These are phyloP conservation scores for Alternaria burnsii DNA, from an alignment of 2,329 filamentous ascomycete genomes.

Conservation along the genomic window DNA sequence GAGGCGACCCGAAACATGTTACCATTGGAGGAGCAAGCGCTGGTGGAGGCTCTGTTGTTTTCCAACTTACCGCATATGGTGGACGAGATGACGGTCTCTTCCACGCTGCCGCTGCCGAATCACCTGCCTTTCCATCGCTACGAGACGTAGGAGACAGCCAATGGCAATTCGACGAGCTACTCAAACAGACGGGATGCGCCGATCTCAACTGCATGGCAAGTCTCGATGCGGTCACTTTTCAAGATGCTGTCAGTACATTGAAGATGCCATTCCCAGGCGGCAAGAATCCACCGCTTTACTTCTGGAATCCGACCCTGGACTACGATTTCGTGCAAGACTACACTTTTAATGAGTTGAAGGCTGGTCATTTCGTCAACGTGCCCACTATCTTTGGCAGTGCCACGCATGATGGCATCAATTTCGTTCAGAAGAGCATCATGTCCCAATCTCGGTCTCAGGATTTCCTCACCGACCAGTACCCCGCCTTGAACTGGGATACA, in stretches of 20 bases:
- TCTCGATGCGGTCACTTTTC: conserved; percentile 49
- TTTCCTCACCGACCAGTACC: conserved; percentile 52
- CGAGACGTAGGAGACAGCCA: conserved; percentile 50
- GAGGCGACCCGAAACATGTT: conserved; percentile 51
- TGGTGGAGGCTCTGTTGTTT: conserved; percentile 50
- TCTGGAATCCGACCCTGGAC: conserved; percentile 56
- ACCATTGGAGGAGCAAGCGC: conserved; percentile 52
- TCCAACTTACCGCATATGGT: conserved; percentile 50
- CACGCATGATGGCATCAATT: conserved; percentile 55
- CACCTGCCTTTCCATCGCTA: conserved; percentile 51
- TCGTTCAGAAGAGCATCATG: conserved; percentile 50
- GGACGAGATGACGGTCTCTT: conserved; percentile 50
- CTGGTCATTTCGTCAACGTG: conserved; percentile 51
- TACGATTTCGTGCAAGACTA: conserved; percentile 53
- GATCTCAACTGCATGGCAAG: conserved; percentile 51
- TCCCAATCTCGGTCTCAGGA: conserved; percentile 44
- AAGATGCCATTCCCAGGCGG: conserved; percentile 51
- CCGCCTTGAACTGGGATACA: conserved; percentile 38
- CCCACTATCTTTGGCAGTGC: conserved; percentile 56
- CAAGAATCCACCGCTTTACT: conserved; percentile 46
- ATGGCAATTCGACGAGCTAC: conserved; percentile 53
- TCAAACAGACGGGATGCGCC: conserved; percentile 47
- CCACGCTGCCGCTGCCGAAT: conserved; percentile 46
- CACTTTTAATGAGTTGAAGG: conserved; percentile 49
- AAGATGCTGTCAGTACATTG: conserved; percentile 48